Evolutionary conservation across 2,329 filamentous ascomycete species (phyloP).

Genomic region (Tolypocladium inflatum): DNA sequence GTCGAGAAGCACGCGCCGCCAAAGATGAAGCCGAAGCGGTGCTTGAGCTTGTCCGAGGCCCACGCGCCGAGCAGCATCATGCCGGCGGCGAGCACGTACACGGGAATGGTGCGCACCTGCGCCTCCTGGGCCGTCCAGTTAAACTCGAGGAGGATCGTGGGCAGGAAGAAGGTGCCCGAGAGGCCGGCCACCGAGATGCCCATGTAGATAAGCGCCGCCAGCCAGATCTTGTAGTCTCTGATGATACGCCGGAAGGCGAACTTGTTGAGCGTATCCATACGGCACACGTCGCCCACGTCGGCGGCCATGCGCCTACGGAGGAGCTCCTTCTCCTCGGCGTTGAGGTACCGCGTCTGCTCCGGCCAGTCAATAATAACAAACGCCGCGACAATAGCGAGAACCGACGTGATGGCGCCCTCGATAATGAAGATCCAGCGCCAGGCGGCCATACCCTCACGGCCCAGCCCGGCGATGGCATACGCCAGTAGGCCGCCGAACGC

Average conservation of each 20-base stretch:
- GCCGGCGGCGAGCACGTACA: slow-evolving; percentile 23
- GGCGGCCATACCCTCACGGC: slow-evolving; percentile 30
- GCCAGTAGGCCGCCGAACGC: slow-evolving; percentile 38
- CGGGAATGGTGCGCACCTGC: slow-evolving; percentile 25
- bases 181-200: slow-evolving; percentile 36
- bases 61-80: slow-evolving; percentile 25
- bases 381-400: slow-evolving; percentile 11
- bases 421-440: slow-evolving; percentile 35
- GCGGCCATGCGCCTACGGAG: slow-evolving; percentile 30
- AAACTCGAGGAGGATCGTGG: slow-evolving; percentile 27
- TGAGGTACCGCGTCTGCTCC: slow-evolving; percentile 30
- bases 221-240: slow-evolving; percentile 34
- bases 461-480: slow-evolving; percentile 34
- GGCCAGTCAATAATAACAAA: slow-evolving; percentile 16
- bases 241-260: slow-evolving; percentile 36
- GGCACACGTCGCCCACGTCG: slow-evolving; percentile 30
- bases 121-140: slow-evolving; percentile 22
- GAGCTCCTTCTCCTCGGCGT: slow-evolving; percentile 29
- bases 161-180: slow-evolving; percentile 26
- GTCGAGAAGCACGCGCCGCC: slow-evolving; percentile 37
- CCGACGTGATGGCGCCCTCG: slow-evolving; percentile 17
- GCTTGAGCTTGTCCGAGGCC: slow-evolving; percentile 39
- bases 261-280: slow-evolving; percentile 44
- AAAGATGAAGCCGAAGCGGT: slow-evolving; percentile 45
- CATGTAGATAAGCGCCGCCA: slow-evolving; percentile 24